These are phyloP conservation scores for Colletotrichum truncatum DNA, from an alignment of 2,329 filamentous ascomycete species.

Conservation along the genomic window DNA sequence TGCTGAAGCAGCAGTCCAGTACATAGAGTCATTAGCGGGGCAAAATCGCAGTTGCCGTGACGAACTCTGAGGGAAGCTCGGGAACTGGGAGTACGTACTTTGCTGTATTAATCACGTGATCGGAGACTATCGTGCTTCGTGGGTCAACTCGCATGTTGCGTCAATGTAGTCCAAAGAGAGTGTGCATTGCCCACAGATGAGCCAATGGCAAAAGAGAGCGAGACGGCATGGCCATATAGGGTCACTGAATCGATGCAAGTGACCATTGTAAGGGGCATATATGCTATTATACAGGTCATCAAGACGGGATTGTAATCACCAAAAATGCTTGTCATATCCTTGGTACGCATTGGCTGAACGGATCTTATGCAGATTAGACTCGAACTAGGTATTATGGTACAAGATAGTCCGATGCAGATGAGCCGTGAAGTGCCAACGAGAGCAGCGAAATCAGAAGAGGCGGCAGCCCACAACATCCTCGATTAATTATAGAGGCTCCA, in stretches of 20 bases:
- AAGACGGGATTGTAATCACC: not conserved
- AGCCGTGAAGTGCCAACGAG: conserved; percentile 12
- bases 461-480: conserved; percentile 26
- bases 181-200: not conserved
- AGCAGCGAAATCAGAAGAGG: conserved; percentile 11
- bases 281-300: too few species aligned
- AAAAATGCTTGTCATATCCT: not conserved
- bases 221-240: not conserved
- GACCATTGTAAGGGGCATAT: not conserved
- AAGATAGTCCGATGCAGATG: conserved; percentile 28
- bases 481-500: conserved; percentile 37
- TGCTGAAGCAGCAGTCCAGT: conserved; percentile 38
- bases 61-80: conserved; percentile 32
- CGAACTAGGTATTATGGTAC: conserved; percentile 30
- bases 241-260: not conserved
- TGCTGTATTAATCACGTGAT: not conserved
- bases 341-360: too few species aligned
- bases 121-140: conserved; percentile 33
- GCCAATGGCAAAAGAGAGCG: not conserved
- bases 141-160: not conserved
- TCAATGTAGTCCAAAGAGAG: not conserved
- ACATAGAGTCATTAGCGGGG: conserved; percentile 47
- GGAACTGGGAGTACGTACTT: conserved; percentile 15
- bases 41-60: conserved; percentile 41
- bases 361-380: conserved; percentile 29